phyloP scores from a whole-genome alignment of 805 yeast genomes.

The Torulaspora quercuum region DNA sequence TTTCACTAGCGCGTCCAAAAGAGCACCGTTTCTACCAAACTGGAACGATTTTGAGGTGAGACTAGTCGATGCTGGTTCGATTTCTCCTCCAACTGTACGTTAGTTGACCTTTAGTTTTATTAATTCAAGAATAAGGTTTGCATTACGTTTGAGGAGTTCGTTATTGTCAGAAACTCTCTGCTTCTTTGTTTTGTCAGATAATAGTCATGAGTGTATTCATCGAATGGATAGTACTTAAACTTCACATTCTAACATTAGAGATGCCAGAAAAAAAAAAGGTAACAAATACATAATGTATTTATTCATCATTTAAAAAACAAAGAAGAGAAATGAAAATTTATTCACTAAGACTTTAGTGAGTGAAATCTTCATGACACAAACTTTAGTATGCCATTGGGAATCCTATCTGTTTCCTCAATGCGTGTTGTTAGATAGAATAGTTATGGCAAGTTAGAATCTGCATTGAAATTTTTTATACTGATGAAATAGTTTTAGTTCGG shows the following conservation, averaged over 20 bases:
- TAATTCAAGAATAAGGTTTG: too few relatives aligned
- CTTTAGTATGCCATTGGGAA: background rate
- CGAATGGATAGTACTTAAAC: constrained; percentile 54
- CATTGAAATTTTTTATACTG: too few relatives aligned
- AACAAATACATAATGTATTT: constrained; percentile 13
- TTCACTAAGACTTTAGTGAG: constrained; percentile 15
- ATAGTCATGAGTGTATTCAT: constrained; percentile 73
- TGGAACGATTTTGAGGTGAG: too few relatives aligned
- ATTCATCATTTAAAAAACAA: constrained; percentile 28
- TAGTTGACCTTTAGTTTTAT: too few relatives aligned
- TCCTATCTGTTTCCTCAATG: background rate
- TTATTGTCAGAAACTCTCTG: background rate
- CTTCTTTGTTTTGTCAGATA: constrained; percentile 46
- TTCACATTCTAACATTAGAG: constrained; percentile 79
- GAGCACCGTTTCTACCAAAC: too few relatives aligned
- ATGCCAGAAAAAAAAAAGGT: constrained; percentile 75
- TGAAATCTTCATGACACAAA: constrained; percentile 1
- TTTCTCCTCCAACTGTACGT: too few relatives aligned
- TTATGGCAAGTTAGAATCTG: too few relatives aligned
- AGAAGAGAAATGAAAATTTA: constrained; percentile 5
- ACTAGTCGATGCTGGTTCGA: too few relatives aligned
- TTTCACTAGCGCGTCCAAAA: too few relatives aligned
- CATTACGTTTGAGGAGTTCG: too few relatives aligned
- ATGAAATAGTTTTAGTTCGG: too few relatives aligned
- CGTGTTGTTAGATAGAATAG: too few relatives aligned